Conservation (phyloP, 2,329 filamentous ascomycete species). For the Drechslerella coelobrocha region DNA sequence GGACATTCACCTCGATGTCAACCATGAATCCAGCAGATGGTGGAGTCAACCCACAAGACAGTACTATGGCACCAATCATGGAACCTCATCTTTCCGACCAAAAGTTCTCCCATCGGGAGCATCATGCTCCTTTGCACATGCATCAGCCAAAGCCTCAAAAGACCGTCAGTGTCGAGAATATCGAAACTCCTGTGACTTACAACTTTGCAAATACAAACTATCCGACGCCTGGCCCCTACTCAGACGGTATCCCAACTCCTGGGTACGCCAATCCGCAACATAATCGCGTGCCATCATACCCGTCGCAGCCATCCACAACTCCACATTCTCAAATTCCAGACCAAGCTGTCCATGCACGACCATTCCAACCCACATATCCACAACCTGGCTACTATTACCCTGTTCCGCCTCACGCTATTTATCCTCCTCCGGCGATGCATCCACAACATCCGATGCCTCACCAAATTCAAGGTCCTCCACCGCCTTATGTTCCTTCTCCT, state of each 20-base stretch:
- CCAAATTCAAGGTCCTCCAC: slow-evolving; percentile 55
- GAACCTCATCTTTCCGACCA: slow-evolving; percentile 61
- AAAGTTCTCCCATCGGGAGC: slow-evolving; percentile 67
- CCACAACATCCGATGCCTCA: slow-evolving; percentile 54
- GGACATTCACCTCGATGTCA: slow-evolving; percentile 8
- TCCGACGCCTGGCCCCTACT: slow-evolving; percentile 52
- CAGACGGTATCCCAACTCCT: slow-evolving; percentile 54
- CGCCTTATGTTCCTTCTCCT: slow-evolving; percentile 55
- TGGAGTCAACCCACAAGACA: slow-evolving; percentile 17
- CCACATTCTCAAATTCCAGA: slow-evolving; percentile 74
- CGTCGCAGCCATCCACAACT: slow-evolving; percentile 58
- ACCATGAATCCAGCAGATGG: slow-evolving; percentile 10
- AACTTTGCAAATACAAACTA: slow-evolving; percentile 66
- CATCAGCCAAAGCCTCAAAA: slow-evolving; percentile 96
- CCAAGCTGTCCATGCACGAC: slow-evolving; percentile 84
- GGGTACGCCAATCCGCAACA: slow-evolving; percentile 49
- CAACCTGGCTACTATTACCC: slow-evolving; percentile 47
- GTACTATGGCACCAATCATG: not conserved
- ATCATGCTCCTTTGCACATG: slow-evolving; percentile 70
- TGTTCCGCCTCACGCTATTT: slow-evolving; percentile 46
- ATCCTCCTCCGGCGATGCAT: slow-evolving; percentile 43
- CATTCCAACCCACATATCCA: slow-evolving; percentile 80
- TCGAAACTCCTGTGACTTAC: slow-evolving; percentile 75
- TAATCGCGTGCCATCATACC: slow-evolving; percentile 46
- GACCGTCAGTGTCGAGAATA: slow-evolving; percentile 87